phyloP scores from a whole-genome alignment of 306 rosid genomes.

The Alnus rubra region DNA sequence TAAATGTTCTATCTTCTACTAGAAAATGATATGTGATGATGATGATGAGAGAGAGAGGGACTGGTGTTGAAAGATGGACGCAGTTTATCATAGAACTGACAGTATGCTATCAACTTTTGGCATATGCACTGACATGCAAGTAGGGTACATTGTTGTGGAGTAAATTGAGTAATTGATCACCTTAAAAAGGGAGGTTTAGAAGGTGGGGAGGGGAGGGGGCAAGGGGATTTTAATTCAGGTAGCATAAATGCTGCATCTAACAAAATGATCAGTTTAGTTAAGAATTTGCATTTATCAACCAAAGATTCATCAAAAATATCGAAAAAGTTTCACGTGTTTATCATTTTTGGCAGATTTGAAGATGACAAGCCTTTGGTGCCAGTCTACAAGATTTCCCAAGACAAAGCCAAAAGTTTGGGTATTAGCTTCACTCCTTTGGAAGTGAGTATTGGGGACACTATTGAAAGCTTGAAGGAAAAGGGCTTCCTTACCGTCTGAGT shows the following conservation, averaged over 20 bases:
- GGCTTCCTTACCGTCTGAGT: not conserved
- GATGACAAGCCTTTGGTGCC: slow-evolving; percentile 23
- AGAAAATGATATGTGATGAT: too few relatives aligned
- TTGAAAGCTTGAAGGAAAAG: slow-evolving; percentile 25
- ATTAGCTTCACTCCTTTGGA: slow-evolving; percentile 28
- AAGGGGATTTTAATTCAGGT: too few relatives aligned
- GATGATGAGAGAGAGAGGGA: too few relatives aligned
- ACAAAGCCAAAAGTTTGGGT: slow-evolving; percentile 22
- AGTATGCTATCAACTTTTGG: not conserved
- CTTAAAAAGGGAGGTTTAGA: too few relatives aligned
- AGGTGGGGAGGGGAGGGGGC: too few relatives aligned
- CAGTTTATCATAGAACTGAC: not conserved
- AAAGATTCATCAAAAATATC: not conserved
- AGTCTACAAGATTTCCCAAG: slow-evolving; percentile 25
- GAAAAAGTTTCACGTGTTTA: not conserved
- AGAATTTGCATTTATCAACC: not conserved
- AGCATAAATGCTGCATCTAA: too few relatives aligned
- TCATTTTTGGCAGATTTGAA: slow-evolving; percentile 16
- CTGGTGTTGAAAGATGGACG: not conserved
- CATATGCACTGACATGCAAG: too few relatives aligned
- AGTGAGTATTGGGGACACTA: slow-evolving; percentile 19
- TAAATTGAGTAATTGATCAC: too few relatives aligned
- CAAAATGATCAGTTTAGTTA: too few relatives aligned
- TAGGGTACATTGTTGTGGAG: too few relatives aligned
- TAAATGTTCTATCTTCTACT: too few relatives aligned